These are phyloP conservation scores for Petunia axillaris DNA, from an alignment of 257 asterid species.

Conservation along the genomic window DNA sequence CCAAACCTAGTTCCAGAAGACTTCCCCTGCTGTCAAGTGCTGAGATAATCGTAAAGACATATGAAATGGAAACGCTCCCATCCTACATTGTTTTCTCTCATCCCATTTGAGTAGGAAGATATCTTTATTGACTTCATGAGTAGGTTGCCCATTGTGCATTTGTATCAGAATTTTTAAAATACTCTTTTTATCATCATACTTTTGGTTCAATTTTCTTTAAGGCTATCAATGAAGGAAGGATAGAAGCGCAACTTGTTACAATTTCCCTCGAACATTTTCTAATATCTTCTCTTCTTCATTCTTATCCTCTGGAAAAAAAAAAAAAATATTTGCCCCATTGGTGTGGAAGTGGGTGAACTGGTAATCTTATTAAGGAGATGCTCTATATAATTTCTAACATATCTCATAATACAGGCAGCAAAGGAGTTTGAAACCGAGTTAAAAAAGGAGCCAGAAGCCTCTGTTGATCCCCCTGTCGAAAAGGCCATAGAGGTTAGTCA, in stretches of 20 bases:
- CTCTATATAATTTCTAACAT: neutral
- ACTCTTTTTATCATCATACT: neutral
- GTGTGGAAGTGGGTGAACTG: neutral
- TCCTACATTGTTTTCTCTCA: too few relatives aligned
- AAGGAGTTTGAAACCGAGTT: conserved; percentile 89
- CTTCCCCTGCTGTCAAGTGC: neutral
- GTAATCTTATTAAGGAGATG: neutral
- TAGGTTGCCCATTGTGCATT: neutral
- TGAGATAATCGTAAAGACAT: neutral
- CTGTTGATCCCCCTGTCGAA: conserved; percentile 43
- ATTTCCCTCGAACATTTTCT: neutral
- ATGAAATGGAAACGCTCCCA: too few relatives aligned
- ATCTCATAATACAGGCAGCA: conserved; percentile 60
- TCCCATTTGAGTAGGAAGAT: neutral
- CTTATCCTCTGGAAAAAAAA: too few relatives aligned
- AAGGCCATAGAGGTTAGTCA: conserved; percentile 38
- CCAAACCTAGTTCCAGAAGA: neutral
- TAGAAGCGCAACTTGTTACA: neutral
- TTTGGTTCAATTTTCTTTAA: neutral
- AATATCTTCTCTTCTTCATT: too few relatives aligned
- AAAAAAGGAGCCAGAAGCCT: conserved; percentile 59
- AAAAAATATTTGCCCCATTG: too few relatives aligned
- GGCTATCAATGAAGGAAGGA: neutral
- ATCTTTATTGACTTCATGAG: neutral
- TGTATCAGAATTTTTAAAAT: neutral